Conservation (phyloP, 352 stramenopile species). For the Globisporangium viniferum region DNA sequence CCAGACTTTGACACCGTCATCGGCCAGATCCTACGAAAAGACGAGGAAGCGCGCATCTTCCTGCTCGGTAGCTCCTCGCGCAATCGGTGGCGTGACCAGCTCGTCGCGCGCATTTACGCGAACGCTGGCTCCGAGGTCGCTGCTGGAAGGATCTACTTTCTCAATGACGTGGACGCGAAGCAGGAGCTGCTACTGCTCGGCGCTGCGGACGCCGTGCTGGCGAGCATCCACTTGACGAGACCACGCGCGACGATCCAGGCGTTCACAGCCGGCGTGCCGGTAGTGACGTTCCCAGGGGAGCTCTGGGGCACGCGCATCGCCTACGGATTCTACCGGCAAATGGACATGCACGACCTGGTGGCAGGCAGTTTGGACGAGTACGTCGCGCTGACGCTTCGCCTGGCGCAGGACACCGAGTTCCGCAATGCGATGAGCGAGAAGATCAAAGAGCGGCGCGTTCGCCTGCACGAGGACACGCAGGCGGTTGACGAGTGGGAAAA, state of each 20-base stretch:
- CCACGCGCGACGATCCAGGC: slow-evolving; percentile 51
- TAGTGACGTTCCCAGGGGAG: slow-evolving; percentile 58
- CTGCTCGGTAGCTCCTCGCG: slow-evolving; percentile 51
- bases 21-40: slow-evolving; percentile 36
- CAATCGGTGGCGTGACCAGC: slow-evolving; percentile 47
- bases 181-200: slow-evolving; percentile 48
- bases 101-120: slow-evolving; percentile 41
- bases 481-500: slow-evolving; percentile 69
- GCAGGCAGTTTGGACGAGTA: slow-evolving; percentile 47
- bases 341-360: slow-evolving; percentile 53
- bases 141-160: slow-evolving; percentile 43
- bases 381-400: slow-evolving; percentile 40
- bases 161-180: slow-evolving; percentile 54
- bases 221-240: slow-evolving; percentile 52
- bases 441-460: slow-evolving; percentile 35
- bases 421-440: slow-evolving; percentile 40
- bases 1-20: slow-evolving; percentile 66
- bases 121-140: slow-evolving; percentile 20
- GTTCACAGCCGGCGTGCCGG: slow-evolving; percentile 52
- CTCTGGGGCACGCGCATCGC: slow-evolving; percentile 65
- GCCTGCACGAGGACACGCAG: slow-evolving; percentile 37
- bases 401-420: slow-evolving; percentile 47
- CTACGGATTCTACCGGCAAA: slow-evolving; percentile 64
- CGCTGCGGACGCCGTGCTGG: slow-evolving; percentile 56
- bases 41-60: slow-evolving; percentile 57